Conservation (phyloP, 2,329 filamentous ascomycete genomes). For the Cercospora janseana region DNA sequence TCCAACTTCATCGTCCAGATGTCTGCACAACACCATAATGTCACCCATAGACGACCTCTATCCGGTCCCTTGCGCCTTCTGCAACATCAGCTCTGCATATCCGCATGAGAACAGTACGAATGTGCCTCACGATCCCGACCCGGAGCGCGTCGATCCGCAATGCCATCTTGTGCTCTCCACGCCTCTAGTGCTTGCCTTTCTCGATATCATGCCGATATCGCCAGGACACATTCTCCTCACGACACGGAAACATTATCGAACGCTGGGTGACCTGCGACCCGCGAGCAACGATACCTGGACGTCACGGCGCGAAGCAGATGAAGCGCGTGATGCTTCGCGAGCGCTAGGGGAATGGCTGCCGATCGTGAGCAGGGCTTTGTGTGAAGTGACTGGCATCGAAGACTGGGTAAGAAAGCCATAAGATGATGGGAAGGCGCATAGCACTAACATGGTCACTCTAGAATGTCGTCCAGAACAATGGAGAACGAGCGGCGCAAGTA, state of each 20-base stretch:
- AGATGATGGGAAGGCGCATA: background rate
- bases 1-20: background rate
- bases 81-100: constrained; percentile 55
- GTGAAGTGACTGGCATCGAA: constrained; percentile 64
- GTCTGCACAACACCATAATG: constrained; percentile 13
- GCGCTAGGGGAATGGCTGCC: constrained; percentile 58
- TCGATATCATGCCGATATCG: constrained; percentile 89
- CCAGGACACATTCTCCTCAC: constrained; percentile 80
- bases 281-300: constrained; percentile 20
- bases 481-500: constrained; percentile 83
- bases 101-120: constrained; percentile 46
- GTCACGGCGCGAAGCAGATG: constrained; percentile 19
- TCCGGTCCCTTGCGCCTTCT: constrained; percentile 56
- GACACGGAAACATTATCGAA: constrained; percentile 72
- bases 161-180: constrained; percentile 72
- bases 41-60: constrained; percentile 38
- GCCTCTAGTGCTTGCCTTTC: constrained; percentile 74
- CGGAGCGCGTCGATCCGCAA: constrained; percentile 36
- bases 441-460: background rate
- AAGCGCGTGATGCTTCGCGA: constrained; percentile 27
- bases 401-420: constrained; percentile 62
- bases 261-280: constrained; percentile 65
- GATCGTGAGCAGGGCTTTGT: constrained; percentile 69
- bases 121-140: constrained; percentile 37
- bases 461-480: constrained; percentile 95